Evolutionary conservation across 169 alveolate species (phyloP).

Genomic region (Theileria sp.): DNA sequence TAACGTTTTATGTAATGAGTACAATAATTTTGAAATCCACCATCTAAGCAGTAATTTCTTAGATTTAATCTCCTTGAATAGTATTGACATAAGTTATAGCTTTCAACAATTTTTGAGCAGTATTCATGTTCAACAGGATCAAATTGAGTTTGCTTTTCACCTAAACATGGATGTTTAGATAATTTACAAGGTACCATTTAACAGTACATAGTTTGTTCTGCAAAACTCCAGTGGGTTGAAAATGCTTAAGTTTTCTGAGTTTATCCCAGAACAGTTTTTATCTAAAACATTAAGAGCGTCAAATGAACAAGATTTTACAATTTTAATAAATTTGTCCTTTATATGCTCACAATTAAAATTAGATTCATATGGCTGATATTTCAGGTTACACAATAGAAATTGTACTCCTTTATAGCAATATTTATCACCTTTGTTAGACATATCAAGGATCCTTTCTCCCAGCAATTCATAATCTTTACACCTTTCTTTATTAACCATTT

Average conservation of each 20-base stretch:
- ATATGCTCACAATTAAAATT: conserved; percentile 58
- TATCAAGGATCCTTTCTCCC: conserved; percentile 48
- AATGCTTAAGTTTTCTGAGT: conserved; percentile 43
- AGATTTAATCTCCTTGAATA: conserved; percentile 38
- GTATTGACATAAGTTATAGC: conserved; percentile 58
- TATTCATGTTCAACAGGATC: conserved; percentile 56
- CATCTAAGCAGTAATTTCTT: conserved; percentile 54
- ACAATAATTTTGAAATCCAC: conserved; percentile 64
- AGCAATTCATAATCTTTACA: conserved; percentile 48
- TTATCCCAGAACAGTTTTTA: conserved; percentile 47
- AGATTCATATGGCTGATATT: conserved; percentile 35
- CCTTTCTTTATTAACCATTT: conserved; percentile 33
- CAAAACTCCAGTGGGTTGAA: conserved; percentile 62
- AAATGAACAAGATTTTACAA: conserved; percentile 29
- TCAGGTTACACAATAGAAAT: conserved; percentile 43
- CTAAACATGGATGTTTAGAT: not conserved
- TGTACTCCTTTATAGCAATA: conserved; percentile 55
- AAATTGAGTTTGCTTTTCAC: conserved; percentile 35
- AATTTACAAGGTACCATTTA: conserved; percentile 20
- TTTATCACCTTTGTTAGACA: conserved; percentile 25
- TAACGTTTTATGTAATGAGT: conserved; percentile 38
- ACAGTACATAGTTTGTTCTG: conserved; percentile 23
- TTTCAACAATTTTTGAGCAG: conserved; percentile 45
- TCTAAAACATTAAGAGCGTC: conserved; percentile 9
- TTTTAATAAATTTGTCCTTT: conserved; percentile 48